Conservation (phyloP, 495 filamentous ascomycete species). For the Aeminium ludgeri region DNA sequence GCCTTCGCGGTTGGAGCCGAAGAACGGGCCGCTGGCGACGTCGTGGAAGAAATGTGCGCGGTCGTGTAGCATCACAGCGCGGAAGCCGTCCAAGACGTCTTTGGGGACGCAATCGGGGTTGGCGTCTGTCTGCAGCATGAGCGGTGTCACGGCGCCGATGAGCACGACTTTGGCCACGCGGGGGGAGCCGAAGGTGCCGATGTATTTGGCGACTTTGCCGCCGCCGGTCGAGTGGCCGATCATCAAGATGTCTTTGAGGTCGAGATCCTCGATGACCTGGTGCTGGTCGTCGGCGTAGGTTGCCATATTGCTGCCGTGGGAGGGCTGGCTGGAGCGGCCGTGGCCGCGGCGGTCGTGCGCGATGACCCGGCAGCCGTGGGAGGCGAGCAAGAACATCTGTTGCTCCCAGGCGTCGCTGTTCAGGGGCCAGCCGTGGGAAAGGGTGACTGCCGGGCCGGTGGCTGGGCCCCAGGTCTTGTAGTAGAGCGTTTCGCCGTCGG, state of each 20-base stretch:
- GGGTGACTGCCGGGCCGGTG: neutral
- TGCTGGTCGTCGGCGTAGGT: conserved; percentile 1
- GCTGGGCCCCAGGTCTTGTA: conserved; percentile 1
- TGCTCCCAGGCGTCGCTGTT: neutral
- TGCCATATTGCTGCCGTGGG: neutral
- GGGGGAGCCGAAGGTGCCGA: neutral
- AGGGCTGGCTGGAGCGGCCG: neutral
- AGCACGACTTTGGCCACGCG: neutral
- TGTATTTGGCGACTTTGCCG: neutral
- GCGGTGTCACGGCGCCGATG: neutral
- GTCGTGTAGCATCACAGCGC: neutral
- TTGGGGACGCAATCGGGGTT: neutral
- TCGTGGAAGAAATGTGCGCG: conserved; percentile 2
- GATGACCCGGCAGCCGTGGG: neutral
- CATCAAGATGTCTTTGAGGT: conserved; percentile 1
- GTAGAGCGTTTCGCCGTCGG: neutral
- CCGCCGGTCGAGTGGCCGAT: conserved; percentile 4
- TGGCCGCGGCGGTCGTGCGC: conserved; percentile 3
- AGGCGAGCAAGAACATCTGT: conserved; percentile 1
- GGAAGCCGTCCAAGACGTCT: conserved; percentile 1
- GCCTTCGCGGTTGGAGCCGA: neutral
- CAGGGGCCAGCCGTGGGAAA: conserved; percentile 3
- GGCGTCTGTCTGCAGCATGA: neutral
- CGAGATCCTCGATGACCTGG: neutral
- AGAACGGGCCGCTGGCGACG: conserved; percentile 3